phyloP scores from a whole-genome alignment of 306 rosid species.

The Adenanthera pavonina region DNA sequence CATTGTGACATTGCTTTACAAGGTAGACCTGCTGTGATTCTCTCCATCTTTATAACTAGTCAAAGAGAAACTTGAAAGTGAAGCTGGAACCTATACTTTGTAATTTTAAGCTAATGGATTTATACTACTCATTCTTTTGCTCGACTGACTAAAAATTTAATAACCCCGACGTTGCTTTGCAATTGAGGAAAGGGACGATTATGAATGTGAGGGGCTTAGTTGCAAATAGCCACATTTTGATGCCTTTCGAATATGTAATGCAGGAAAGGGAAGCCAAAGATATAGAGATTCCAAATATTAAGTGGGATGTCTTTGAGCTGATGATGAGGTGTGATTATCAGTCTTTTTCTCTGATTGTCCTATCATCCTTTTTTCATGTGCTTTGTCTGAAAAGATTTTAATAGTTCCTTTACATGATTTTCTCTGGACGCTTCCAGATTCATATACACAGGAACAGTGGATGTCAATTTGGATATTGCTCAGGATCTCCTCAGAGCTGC shows the following conservation, averaged over 20 bases:
- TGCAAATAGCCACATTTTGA: slow-evolving; percentile 19
- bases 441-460: slow-evolving; percentile 68
- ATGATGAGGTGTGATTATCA: slow-evolving; percentile 78
- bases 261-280: slow-evolving; percentile 60
- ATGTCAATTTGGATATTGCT: slow-evolving; percentile 58
- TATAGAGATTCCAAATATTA: slow-evolving; percentile 87
- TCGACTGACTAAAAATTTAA: background rate
- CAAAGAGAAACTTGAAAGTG: slow-evolving; percentile 37
- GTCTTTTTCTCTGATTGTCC: background rate
- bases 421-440: slow-evolving; percentile 46
- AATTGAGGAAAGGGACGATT: background rate
- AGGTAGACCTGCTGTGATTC: background rate
- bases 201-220: background rate
- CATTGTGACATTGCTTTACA: background rate
- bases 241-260: slow-evolving; percentile 27
- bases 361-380: background rate
- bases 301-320: slow-evolving; percentile 87
- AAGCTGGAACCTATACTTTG: background rate
- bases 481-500: slow-evolving; percentile 73
- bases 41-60: background rate
- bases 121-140: slow-evolving; percentile 5
- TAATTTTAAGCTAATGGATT: slow-evolving; percentile 2
- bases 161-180: background rate
- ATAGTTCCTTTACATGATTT: background rate
- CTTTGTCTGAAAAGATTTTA: background rate